Evolutionary conservation across 768 basidiomycete genomes (phyloP).

Genomic region (Mrakia frigida): DNA sequence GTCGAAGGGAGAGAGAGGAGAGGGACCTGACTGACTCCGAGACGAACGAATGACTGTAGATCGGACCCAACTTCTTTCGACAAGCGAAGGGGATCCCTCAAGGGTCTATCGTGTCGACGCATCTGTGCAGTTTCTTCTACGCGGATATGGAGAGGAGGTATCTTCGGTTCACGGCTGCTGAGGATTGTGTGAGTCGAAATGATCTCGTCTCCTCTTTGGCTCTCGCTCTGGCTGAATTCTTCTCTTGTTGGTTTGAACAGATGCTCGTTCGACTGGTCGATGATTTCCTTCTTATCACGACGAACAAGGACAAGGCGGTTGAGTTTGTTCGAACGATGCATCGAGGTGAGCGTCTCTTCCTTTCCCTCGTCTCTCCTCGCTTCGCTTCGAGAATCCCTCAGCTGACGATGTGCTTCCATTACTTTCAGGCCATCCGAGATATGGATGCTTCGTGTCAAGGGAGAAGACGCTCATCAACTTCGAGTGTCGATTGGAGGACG

Average conservation of each 20-base stretch:
- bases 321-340: conserved; percentile 32
- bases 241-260: conserved; percentile 46
- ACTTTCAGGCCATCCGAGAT: conserved; percentile 73
- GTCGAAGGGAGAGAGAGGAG: too few species aligned
- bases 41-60: conserved; percentile 49
- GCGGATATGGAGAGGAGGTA: conserved; percentile 71
- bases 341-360: neutral
- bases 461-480: conserved; percentile 91
- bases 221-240: neutral
- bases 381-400: neutral
- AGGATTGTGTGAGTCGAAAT: conserved; percentile 56
- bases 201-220: neutral
- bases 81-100: conserved; percentile 96
- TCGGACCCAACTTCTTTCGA: conserved; percentile 70
- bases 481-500: conserved; percentile 40
- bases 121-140: conserved; percentile 88
- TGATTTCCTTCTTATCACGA: conserved; percentile 86
- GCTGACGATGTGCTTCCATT: neutral
- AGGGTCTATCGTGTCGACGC: conserved; percentile 86
- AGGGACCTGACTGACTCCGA: neutral
- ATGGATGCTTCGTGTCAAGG: conserved; percentile 81
- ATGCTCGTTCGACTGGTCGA: conserved; percentile 80
- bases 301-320: conserved; percentile 39
- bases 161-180: conserved; percentile 53
- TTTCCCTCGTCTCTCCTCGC: neutral